phyloP scores from a whole-genome alignment of 2,329 filamentous ascomycete genomes.

The Botryotinia globosa region DNA sequence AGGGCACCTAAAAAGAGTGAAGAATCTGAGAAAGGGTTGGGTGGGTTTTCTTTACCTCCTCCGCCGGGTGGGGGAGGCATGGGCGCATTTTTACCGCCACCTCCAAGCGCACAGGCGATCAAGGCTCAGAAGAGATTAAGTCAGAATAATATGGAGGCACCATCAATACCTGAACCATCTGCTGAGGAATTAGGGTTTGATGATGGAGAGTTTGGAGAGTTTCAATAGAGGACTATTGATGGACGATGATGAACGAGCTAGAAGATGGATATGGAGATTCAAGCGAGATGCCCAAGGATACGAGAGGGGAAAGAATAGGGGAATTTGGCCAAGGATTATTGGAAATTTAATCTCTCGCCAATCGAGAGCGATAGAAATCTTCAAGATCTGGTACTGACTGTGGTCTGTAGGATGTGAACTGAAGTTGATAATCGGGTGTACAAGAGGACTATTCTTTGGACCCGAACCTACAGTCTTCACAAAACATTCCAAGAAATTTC shows the following conservation, averaged over 20 bases:
- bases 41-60: constrained; percentile 67
- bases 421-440: not conserved
- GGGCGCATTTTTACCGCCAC: constrained; percentile 59
- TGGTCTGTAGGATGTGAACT: not conserved
- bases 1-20: constrained; percentile 30
- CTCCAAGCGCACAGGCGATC: constrained; percentile 60
- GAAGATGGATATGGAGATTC: not conserved
- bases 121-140: constrained; percentile 57
- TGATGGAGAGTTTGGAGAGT: constrained; percentile 86
- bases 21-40: constrained; percentile 27
- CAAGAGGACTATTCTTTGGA: not conserved
- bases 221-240: constrained; percentile 43
- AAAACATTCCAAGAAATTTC: not conserved
- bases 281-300: not conserved
- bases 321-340: not conserved
- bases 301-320: no score
- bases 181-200: constrained; percentile 73
- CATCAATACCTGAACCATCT: constrained; percentile 34
- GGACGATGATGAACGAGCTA: not conserved
- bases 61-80: constrained; percentile 45
- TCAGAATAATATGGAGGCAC: constrained; percentile 46
- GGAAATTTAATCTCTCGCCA: not conserved
- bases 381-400: not conserved
- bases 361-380: not conserved
- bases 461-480: not conserved